Evolutionary conservation across 2,329 filamentous ascomycete species (phyloP).

Genomic region (Sporothrix variecibatus): DNA sequence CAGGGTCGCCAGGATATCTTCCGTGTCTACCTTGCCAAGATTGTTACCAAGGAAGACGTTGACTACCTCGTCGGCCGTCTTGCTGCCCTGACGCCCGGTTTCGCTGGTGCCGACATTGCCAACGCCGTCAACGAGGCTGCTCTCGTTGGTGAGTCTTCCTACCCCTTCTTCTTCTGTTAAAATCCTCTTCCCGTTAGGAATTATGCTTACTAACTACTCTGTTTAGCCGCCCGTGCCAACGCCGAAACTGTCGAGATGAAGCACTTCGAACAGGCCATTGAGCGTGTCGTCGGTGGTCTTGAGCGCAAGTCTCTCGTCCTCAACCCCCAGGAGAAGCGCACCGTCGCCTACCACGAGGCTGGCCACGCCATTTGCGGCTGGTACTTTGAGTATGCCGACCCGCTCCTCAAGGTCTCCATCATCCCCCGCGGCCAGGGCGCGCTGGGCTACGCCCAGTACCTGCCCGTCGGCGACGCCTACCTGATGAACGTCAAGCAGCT

Average conservation of each 20-base stretch:
- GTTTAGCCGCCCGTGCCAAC: slow-evolving; percentile 78
- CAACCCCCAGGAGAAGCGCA: slow-evolving; percentile 84
- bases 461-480: slow-evolving; percentile 89
- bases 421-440: slow-evolving; percentile 94
- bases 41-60: slow-evolving; percentile 87
- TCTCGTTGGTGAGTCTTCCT: slow-evolving; percentile 72
- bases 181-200: not conserved
- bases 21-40: slow-evolving; percentile 89
- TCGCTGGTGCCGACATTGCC: slow-evolving; percentile 96
- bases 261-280: slow-evolving; percentile 97
- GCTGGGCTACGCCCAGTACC: slow-evolving; percentile 93
- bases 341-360: slow-evolving; percentile 65
- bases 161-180: not conserved
- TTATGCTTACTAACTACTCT: not conserved
- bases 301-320: slow-evolving; percentile 97
- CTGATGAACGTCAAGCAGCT: slow-evolving; percentile 94
- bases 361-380: slow-evolving; percentile 98
- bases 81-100: slow-evolving; percentile 89
- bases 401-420: slow-evolving; percentile 96
- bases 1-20: slow-evolving; percentile 96
- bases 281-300: slow-evolving; percentile 92
- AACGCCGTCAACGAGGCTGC: slow-evolving; percentile 98
- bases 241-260: slow-evolving; percentile 80
- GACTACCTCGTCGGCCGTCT: slow-evolving; percentile 86
- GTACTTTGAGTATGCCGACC: slow-evolving; percentile 96